These are phyloP conservation scores for Cornus florida DNA, from an alignment of 148 eudicot genomes.

Conservation along the genomic window DNA sequence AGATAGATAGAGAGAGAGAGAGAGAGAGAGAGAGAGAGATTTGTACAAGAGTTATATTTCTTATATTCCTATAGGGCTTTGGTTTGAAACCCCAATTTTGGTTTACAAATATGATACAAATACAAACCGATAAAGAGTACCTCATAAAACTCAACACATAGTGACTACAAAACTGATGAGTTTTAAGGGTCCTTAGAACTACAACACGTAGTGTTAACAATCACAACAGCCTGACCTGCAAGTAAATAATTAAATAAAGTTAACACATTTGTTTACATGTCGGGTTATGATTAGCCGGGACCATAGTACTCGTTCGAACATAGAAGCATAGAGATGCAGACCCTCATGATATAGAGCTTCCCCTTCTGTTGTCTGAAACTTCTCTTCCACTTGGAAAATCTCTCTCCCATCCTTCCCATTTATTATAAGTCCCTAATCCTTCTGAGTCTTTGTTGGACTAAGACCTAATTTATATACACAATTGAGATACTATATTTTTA, in stretches of 20 bases:
- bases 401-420: slow-evolving; percentile 34
- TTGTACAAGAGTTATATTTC: not conserved
- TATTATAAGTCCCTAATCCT: not conserved
- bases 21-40: not conserved
- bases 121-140: not conserved
- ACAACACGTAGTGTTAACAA: not conserved
- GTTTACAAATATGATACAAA: slow-evolving; percentile 3
- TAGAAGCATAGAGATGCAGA: slow-evolving; percentile 54
- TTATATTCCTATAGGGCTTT: not conserved
- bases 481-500: not conserved
- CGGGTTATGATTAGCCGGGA: too few species aligned
- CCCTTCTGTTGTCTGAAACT: slow-evolving; percentile 43
- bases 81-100: not conserved
- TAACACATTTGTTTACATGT: too few species aligned
- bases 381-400: slow-evolving; percentile 45
- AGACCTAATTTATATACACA: not conserved
- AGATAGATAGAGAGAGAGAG: not conserved
- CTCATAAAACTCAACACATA: not conserved
- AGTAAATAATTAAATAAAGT: too few species aligned
- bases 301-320: slow-evolving; percentile 29
- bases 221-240: too few species aligned
- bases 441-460: not conserved
- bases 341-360: slow-evolving; percentile 49
- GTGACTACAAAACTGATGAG: not conserved
- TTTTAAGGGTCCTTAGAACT: not conserved